A percentile compares a stretch with the other conserved stretches of the same genome.
Evolutionary conservation across 768 basidiomycete genomes (phyloP).

Genomic region (Mycena crocata): DNA sequence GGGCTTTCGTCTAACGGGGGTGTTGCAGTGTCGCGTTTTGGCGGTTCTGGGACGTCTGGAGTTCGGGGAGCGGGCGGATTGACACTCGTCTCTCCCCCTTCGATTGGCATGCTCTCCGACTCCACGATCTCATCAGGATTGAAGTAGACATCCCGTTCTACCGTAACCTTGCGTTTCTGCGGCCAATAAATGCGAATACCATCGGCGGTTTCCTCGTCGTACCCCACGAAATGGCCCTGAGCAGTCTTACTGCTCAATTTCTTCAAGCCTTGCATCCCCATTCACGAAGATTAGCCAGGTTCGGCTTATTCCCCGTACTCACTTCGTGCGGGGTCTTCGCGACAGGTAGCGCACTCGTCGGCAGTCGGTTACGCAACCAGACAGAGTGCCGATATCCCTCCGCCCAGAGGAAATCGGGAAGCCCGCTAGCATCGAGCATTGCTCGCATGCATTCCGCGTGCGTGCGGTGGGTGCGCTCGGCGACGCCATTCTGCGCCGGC

Average conservation of each 20-base stretch:
- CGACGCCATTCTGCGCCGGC: no score
- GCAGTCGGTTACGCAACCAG: conserved; percentile 16
- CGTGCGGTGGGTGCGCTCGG: neutral
- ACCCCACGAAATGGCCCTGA: no score
- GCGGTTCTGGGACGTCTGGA: neutral
- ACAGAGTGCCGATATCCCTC: conserved; percentile 10
- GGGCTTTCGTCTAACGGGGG: neutral
- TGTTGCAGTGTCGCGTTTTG: neutral
- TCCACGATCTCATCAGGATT: conserved; percentile 31
- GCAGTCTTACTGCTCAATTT: conserved; percentile 33
- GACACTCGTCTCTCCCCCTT: conserved; percentile 38
- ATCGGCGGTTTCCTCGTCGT: conserved; percentile 39
- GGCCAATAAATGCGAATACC: conserved; percentile 45
- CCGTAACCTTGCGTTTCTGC: conserved; percentile 34
- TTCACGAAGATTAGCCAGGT: conserved; percentile 12
- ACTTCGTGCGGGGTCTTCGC: no score
- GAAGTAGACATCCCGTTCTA: conserved; percentile 41
- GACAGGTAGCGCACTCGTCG: conserved; percentile 13
- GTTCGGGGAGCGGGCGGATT: conserved; percentile 9
- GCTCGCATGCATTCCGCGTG: no score
- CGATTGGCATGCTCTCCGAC: conserved; percentile 38
- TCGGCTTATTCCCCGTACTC: conserved; percentile 15
- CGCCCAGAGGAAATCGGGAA: no score
- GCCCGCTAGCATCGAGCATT: conserved; percentile 39
- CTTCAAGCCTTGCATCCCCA: conserved; percentile 42